These are phyloP conservation scores for Lunularia cruciata DNA, from an alignment of 225 moss, liverwort and hornwort species.

Conservation along the genomic window DNA sequence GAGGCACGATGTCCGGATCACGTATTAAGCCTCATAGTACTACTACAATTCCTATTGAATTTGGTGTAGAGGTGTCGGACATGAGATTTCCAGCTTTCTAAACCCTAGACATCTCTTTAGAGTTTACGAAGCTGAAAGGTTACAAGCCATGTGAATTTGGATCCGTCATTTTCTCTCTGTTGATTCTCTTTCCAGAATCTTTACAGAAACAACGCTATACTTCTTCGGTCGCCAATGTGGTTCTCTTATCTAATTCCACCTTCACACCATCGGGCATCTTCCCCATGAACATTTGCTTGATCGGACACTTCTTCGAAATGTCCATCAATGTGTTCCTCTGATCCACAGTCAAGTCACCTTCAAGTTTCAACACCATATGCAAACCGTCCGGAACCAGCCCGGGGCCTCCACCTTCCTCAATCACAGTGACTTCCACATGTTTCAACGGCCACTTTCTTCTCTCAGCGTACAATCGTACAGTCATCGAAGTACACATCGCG, in stretches of 20 bases:
- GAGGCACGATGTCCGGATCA: no score
- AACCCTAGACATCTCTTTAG: no score
- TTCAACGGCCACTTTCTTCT: slow-evolving; percentile 73
- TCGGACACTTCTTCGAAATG: slow-evolving; percentile 60
- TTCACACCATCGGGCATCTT: slow-evolving; percentile 69
- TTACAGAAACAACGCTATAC: no score
- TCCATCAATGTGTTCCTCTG: slow-evolving; percentile 65
- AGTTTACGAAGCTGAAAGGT: no score
- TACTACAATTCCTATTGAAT: no score
- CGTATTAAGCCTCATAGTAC: no score
- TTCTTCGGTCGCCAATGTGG: no score
- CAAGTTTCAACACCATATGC: slow-evolving; percentile 56
- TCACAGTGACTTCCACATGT: slow-evolving; percentile 67
- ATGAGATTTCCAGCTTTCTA: no score
- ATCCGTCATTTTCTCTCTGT: no score
- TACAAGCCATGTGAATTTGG: no score
- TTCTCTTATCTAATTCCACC: slow-evolving; percentile 41
- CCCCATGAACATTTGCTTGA: slow-evolving; percentile 80
- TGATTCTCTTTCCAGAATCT: no score
- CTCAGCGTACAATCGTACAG: slow-evolving; percentile 80
- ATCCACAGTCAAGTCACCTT: slow-evolving; percentile 62
- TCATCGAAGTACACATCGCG: slow-evolving; percentile 89
- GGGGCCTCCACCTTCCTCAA: slow-evolving; percentile 58
- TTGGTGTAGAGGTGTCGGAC: no score
- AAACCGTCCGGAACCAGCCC: slow-evolving; percentile 66